Base-by-base conservation (phyloP, 2,329 filamentous ascomycete genomes). In the Claviceps humidiphila region DNA sequence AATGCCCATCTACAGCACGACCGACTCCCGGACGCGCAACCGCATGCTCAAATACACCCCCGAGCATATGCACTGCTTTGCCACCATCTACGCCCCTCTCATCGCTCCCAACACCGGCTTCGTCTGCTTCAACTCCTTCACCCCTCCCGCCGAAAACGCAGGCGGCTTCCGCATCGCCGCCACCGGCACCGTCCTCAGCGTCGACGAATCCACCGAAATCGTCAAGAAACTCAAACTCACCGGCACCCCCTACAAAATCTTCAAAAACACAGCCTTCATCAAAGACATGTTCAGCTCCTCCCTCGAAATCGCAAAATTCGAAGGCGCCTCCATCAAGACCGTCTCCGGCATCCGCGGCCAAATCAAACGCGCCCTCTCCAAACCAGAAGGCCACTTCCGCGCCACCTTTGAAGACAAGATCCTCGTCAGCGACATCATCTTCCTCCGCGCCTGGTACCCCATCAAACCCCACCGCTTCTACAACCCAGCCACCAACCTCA, bases 221-320 rank as follows among this genome's bases (percentile, higher is more conserved):
- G 93, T 98, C 68, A 98, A 98, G 79, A 98, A 98, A 76, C 83
- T 98, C 64, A 98, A 98, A 70, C 80, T 98, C 48, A 96, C 89
- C 0, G 93, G 93, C 55, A 77, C 81, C 47, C 90, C 93, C 1
- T 94, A 93, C 78, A 97, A 97, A 73, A 94, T 97, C 69, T 97
- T 94, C 81, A 95, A 95, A 71, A 98, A 98, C 73, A 98, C 93
- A 0, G 90, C 93, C 41, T 98, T 98, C 66, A 89, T 98, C 72
- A 94, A 93, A 68, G 89, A 95, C 71, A 98, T 98, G 93, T 98
- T 98, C 76, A 89, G 81, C 64, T 84, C 85, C 0, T 78, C 89
- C 0, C 82, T 98, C 43, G 93, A 98, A 66, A 93, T 98, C 58
- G 91, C 93, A 62, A 98, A 97, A 66, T 98, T 98, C 63, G 93